Conservation (phyloP, 2,329 filamentous ascomycete species). For the Fragosphaeria purpurea region DNA sequence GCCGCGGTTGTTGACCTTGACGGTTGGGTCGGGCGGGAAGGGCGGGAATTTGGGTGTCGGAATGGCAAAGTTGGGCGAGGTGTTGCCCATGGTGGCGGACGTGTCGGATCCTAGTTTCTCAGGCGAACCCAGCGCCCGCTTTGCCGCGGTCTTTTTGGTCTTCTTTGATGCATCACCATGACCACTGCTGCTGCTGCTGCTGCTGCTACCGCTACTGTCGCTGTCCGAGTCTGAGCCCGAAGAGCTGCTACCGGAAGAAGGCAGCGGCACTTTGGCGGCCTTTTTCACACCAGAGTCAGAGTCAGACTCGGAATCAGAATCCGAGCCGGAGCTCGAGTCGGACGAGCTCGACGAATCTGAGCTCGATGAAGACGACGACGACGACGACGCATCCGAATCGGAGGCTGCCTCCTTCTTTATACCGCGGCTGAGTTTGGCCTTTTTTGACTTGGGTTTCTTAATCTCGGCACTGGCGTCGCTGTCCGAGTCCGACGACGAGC, state of each 20-base stretch:
- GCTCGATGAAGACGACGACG: conserved; percentile 25
- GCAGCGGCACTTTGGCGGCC: conserved; percentile 18
- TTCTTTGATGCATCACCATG: conserved; percentile 1
- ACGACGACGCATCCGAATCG: conserved; percentile 17
- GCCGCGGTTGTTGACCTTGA: conserved; percentile 29
- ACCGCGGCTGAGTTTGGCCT: conserved; percentile 28
- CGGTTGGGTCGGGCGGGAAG: conserved; percentile 40
- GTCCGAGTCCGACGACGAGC: conserved; percentile 16
- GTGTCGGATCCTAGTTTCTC: conserved; percentile 26
- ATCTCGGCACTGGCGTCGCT: conserved; percentile 32
- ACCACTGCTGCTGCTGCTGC: conserved; percentile 8
- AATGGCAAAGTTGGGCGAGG: conserved; percentile 36
- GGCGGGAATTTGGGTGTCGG: conserved; percentile 32
- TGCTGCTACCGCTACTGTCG: neutral
- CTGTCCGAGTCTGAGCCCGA: conserved; percentile 32
- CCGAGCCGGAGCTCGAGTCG: conserved; percentile 11
- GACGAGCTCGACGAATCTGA: conserved; percentile 19
- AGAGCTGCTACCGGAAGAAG: conserved; percentile 22
- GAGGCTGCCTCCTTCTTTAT: no score
- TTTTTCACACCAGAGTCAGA: conserved; percentile 20
- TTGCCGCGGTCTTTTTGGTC: neutral
- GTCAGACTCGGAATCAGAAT: conserved; percentile 13
- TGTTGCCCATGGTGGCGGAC: conserved; percentile 40
- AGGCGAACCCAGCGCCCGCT: conserved; percentile 4
- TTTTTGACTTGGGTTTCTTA: conserved; percentile 41